phyloP scores from a whole-genome alignment of 202 grass and related monocot genomes.

The Dendrocalamus latiflorus region DNA sequence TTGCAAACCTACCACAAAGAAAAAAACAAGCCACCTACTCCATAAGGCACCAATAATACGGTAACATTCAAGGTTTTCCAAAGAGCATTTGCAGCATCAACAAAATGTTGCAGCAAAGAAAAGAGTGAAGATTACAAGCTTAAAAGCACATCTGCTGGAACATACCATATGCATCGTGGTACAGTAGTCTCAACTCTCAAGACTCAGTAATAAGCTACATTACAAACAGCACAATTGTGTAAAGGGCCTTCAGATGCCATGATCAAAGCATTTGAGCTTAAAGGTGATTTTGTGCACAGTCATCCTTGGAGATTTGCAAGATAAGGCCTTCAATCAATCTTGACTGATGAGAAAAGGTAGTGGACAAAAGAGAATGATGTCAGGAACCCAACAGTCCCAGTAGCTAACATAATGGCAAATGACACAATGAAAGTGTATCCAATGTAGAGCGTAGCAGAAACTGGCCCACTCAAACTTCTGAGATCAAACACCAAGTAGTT shows the following conservation, averaged over 20 bases:
- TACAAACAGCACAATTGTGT: not conserved
- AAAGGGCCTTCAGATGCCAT: slow-evolving; percentile 16
- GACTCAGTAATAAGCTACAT: slow-evolving; percentile 40
- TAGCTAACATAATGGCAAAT: slow-evolving; percentile 83
- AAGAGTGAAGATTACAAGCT: slow-evolving; percentile 4
- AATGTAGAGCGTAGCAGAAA: slow-evolving; percentile 80
- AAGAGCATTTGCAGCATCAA: not conserved
- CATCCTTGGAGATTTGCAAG: slow-evolving; percentile 31
- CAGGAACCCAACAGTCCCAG: slow-evolving; percentile 79
- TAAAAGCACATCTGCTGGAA: slow-evolving; percentile 27
- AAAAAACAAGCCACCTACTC: not conserved
- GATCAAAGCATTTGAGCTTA: slow-evolving; percentile 25
- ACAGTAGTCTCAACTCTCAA: slow-evolving; percentile 26
- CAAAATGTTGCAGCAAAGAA: not conserved
- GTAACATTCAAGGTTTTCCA: not conserved
- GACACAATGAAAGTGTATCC: slow-evolving; percentile 79
- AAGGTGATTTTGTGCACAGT: not conserved
- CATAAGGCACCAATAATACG: not conserved
- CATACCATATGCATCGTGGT: slow-evolving; percentile 19
- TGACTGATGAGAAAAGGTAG: slow-evolving; percentile 92
- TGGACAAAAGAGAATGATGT: slow-evolving; percentile 81
- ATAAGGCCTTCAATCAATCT: slow-evolving; percentile 68
- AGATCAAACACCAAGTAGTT: slow-evolving; percentile 92
- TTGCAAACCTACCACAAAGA: not conserved
- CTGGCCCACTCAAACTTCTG: slow-evolving; percentile 79